Base-by-base conservation (phyloP, 2,329 filamentous ascomycete genomes). In the Pseudocercospora cruenta region DNA sequence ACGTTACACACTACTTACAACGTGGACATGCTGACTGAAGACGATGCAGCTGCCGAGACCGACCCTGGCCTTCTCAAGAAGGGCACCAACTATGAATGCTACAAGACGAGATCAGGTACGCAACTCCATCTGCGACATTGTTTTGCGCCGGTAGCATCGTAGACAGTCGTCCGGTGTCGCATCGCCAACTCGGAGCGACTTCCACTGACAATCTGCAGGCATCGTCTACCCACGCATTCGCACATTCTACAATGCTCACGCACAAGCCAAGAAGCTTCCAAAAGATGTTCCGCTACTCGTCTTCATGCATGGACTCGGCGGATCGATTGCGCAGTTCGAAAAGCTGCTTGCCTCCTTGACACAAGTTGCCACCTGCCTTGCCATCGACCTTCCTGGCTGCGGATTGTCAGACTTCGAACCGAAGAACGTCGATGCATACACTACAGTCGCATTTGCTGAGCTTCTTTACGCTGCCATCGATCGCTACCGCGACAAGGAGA, bases 261-360 rank as follows among this genome's bases (percentile, higher is more conserved):
- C 89, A 21, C 93, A 97, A 75, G 88, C 90, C n/a, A 87, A 89
- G 66, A 91, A 95, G 77, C 84, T 98, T 3, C 93, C 92, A 2
- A 85, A 83, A 49, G 84, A 88, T 67, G 80, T 97, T 10, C 95
- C 95, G 1, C 81, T 99, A 9, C 82, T 98, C 3, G 93, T 98
- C 51, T 97, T 96, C 76, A 84, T 98, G 64, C 95, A 98, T 75
- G 95, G 95, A 1, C 85, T 98, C 9, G 95, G 94, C n/a, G 95
- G 95, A 58, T 96, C 92, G 0, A 86, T 93, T 24, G 90, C 93
- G 10, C 95, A 98, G 75, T 98, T 97, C 76, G 86, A 92, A 63
- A 88, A 91, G 31, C 81, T 98, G 4, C 84, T 99, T 57, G 87
- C 91, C 39, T 58, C 60, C 19, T 24, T 67, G 19, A 65, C 66